Evolutionary conservation across 805 yeast genomes (phyloP), one percentile per base, ranked within the genome.

Genomic region (Candida argentea): DNA sequence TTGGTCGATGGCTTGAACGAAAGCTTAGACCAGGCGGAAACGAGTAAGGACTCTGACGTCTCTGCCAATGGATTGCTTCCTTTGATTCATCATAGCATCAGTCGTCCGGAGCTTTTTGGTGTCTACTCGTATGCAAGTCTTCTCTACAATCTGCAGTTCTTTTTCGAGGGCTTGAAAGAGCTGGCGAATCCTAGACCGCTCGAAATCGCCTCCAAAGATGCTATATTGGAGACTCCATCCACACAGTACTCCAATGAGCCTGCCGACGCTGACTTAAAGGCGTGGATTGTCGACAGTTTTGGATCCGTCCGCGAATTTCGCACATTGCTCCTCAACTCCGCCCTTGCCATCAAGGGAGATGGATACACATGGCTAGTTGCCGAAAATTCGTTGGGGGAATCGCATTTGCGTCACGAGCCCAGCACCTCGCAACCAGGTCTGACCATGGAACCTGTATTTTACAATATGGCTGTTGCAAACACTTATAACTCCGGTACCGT

Each of bases 401-500:
- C 38, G 22, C 39, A 44, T 15, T 36, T 48, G 39, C 48, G 45
- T 23, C 37, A 35, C 25, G 28, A 31, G 11, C 39, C 36, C 12
- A 29, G 30, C 16, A 26, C 30, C 11, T 32, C 34, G n/a, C 33
- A 33, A 13, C 31, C 33, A 12, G 36, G 36, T 19, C 21, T 26
- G 9, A 24, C 36, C 27, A 33, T 30, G 16, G 26, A 25, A 15
- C 36, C 36, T 6, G 26, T 30, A 12, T 62, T 43, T 33, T 70
- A 70, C 32, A 57, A 65, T 18, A 63, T 91, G 42, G 76, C 73
- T 28, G 61, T 91, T 6, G 55, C 83, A 32, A 81, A 85, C 54
- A 79, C 95, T n/a, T 85, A 85, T 55, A 85, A 84, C 46, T 76
- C 87, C 5, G 97, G 97, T 4, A 67, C 83, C 5, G 94, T 95